Evolutionary conservation across 2,329 filamentous ascomycete species (phyloP).

Genomic region (Beauveria rudraprayagi): DNA sequence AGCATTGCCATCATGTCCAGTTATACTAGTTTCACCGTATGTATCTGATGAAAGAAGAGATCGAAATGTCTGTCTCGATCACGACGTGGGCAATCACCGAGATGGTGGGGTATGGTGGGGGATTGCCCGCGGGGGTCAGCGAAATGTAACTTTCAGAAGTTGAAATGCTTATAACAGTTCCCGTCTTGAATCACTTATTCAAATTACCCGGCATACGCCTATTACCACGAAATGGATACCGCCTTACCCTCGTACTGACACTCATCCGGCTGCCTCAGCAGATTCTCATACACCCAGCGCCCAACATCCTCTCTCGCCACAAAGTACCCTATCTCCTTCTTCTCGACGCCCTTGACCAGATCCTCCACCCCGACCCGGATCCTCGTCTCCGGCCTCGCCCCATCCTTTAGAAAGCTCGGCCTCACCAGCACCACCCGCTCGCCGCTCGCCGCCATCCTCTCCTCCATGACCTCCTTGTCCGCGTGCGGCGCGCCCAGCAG

Average conservation of each 20-base stretch:
- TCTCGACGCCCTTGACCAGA: conserved; percentile 23
- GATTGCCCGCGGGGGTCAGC: neutral
- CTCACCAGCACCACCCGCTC: conserved; percentile 32
- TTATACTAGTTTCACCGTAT: too few relatives aligned
- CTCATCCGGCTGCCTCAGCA: conserved; percentile 18
- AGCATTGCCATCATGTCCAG: conserved; percentile 20
- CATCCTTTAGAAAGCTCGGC: conserved; percentile 28
- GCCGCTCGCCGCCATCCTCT: conserved; percentile 17
- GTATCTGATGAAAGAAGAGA: neutral
- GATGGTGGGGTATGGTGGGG: neutral
- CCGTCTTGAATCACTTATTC: neutral
- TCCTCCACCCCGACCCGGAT: conserved; percentile 27
- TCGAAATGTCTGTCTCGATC: neutral
- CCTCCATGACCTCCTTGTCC: conserved; percentile 43
- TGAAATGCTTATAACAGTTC: neutral
- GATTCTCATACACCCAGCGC: conserved; percentile 31
- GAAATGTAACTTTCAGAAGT: too few relatives aligned
- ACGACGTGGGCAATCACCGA: neutral
- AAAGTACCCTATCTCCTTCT: conserved; percentile 31
- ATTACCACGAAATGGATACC: conserved; percentile 23
- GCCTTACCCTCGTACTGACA: conserved; percentile 22
- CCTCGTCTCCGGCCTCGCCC: conserved; percentile 16
- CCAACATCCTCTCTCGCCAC: conserved; percentile 35
- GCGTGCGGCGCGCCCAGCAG: conserved; percentile 36
- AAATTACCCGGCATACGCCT: neutral